Percentiles rank a stretch among this genome's conserved stretches.
Conservation (phyloP, 441 rosid genomes). For the Metrosideros polymorpha region DNA sequence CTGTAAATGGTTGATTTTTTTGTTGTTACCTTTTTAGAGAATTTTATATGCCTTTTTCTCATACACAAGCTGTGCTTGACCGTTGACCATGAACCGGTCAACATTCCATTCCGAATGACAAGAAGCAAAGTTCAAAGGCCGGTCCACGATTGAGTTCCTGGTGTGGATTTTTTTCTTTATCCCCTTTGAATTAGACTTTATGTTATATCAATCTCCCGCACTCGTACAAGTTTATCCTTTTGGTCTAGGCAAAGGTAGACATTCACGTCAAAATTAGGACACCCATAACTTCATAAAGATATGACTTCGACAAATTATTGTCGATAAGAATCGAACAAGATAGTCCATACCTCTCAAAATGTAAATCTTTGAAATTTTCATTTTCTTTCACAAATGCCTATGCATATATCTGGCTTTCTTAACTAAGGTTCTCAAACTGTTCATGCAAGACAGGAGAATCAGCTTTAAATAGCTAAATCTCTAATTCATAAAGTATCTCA, state of each 20-base stretch:
- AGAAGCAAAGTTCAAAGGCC: background rate
- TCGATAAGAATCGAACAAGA: background rate
- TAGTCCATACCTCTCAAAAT: background rate
- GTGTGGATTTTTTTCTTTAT: background rate
- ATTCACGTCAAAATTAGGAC: accelerated
- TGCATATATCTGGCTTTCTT: background rate
- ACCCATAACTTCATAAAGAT: background rate
- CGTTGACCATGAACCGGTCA: background rate
- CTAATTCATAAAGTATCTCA: background rate
- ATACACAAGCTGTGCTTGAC: background rate
- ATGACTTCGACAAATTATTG: accelerated
- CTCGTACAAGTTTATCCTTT: background rate
- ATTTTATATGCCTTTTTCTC: background rate
- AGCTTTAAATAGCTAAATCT: background rate
- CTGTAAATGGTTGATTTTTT: background rate
- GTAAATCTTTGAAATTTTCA: background rate
- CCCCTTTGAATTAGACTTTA: background rate
- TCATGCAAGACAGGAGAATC: accelerated
- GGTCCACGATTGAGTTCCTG: background rate
- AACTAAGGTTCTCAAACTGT: background rate
- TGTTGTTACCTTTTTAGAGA: background rate
- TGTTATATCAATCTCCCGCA: background rate
- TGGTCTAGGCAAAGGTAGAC: background rate
- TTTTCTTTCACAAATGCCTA: too few relatives aligned
- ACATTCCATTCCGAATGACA: background rate